Conservation (phyloP, 306 rosid species). For the Astragalus glycyphyllos region DNA sequence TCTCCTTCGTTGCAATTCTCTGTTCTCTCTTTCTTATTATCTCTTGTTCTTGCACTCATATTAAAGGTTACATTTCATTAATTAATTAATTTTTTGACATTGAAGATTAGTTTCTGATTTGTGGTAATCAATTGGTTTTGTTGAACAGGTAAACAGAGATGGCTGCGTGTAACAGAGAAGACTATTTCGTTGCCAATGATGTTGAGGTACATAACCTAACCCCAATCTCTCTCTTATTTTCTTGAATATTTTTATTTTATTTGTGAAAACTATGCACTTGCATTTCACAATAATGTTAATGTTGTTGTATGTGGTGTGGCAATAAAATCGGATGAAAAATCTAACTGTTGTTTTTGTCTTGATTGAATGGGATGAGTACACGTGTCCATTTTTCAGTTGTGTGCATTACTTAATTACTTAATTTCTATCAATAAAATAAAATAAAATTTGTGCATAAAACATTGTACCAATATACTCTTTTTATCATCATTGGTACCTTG, state of each 20-base stretch:
- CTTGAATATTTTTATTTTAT: not conserved
- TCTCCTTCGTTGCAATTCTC: slow-evolving; percentile 15
- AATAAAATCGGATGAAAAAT: slow-evolving; percentile 13
- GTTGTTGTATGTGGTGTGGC: slow-evolving; percentile 1
- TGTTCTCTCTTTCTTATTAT: slow-evolving; percentile 18
- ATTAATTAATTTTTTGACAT: not conserved
- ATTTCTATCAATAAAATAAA: too few relatives aligned
- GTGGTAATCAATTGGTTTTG: slow-evolving; percentile 29
- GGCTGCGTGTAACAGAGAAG: slow-evolving; percentile 72
- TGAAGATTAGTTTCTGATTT: not conserved
- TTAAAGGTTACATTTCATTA: slow-evolving; percentile 34
- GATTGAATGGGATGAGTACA: slow-evolving; percentile 25
- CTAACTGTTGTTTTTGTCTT: not conserved
- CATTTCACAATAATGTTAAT: slow-evolving; percentile 21
- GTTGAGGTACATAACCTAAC: slow-evolving; percentile 59
- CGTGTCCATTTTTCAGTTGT: slow-evolving; percentile 34
- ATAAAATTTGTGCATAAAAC: not conserved
- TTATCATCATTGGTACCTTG: slow-evolving; percentile 40
- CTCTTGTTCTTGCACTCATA: not conserved
- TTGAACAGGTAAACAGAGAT: slow-evolving; percentile 51
- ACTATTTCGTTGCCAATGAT: slow-evolving; percentile 55
- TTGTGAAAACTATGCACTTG: not conserved
- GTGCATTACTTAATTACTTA: not conserved
- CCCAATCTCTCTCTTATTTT: not conserved
- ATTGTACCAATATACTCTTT: slow-evolving; percentile 41